phyloP scores from a whole-genome alignment of 495 filamentous ascomycete genomes.

The Pseudoneurospora amorphoporcata region DNA sequence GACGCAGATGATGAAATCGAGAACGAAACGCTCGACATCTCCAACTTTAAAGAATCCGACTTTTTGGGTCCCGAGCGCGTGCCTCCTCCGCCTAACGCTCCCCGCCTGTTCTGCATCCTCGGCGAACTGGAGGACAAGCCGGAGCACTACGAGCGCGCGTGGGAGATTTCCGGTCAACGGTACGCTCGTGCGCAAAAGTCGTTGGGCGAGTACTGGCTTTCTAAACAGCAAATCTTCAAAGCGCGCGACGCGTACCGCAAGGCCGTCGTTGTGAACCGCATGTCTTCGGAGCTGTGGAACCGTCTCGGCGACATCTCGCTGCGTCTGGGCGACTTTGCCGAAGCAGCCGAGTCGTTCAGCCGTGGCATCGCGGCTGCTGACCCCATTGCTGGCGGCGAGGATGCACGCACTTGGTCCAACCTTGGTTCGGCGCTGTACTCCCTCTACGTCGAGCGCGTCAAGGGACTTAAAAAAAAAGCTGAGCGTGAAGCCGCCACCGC shows the following conservation, averaged over 20 bases:
- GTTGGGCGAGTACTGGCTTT: constrained; percentile 66
- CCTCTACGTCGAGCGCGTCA: constrained; percentile 29
- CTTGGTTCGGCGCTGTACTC: constrained; percentile 67
- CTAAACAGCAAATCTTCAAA: constrained; percentile 49
- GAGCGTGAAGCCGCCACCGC: constrained; percentile 21
- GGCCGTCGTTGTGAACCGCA: constrained; percentile 65
- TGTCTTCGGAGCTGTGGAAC: constrained; percentile 79
- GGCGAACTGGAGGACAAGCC: constrained; percentile 77
- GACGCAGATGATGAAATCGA: constrained; percentile 44
- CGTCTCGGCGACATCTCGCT: constrained; percentile 81
- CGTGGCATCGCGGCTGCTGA: constrained; percentile 48
- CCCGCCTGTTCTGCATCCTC: constrained; percentile 84
- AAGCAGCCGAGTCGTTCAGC: constrained; percentile 79
- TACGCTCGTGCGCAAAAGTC: constrained; percentile 84
- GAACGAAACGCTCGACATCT: constrained; percentile 34
- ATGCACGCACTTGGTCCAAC: constrained; percentile 92
- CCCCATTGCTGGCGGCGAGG: constrained; percentile 63
- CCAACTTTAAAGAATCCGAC: constrained; percentile 40
- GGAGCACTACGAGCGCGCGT: constrained; percentile 70
- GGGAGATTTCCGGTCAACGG: constrained; percentile 70
- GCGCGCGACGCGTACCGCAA: constrained; percentile 69
- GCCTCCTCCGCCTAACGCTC: constrained; percentile 70
- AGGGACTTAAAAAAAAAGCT: constrained; percentile 23
- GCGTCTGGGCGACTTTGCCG: constrained; percentile 60
- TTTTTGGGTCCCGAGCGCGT: constrained; percentile 50